A percentile compares a stretch with the other conserved stretches of the same genome.
phyloP scores from a whole-genome alignment of 2,329 filamentous ascomycete species.

The Microsporum ferrugineum region DNA sequence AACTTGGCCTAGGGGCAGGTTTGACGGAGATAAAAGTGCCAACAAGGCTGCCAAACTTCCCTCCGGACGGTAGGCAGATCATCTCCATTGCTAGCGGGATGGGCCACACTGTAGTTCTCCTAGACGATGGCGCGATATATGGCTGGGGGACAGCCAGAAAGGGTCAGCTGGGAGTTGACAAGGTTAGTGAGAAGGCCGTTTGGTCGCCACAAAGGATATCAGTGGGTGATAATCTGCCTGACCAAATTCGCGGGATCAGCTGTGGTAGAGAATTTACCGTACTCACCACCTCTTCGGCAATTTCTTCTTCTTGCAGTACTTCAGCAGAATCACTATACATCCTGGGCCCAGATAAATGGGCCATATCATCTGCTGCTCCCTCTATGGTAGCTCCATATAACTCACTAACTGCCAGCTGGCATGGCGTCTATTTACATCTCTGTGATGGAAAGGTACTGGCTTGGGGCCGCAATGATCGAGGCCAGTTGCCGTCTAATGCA shows the following conservation, averaged over 20 bases:
- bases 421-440: slow-evolving; percentile 61
- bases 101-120: slow-evolving; percentile 62
- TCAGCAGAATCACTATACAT: slow-evolving; percentile 50
- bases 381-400: slow-evolving; percentile 46
- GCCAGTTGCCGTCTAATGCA: slow-evolving; percentile 57
- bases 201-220: slow-evolving; percentile 51
- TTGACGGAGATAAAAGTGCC: slow-evolving; percentile 26
- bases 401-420: slow-evolving; percentile 69
- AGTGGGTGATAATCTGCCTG: not conserved
- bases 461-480: slow-evolving; percentile 80
- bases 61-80: slow-evolving; percentile 48
- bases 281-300: slow-evolving; percentile 38
- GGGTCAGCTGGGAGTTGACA: slow-evolving; percentile 61
- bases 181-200: slow-evolving; percentile 37
- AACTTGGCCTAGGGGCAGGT: slow-evolving; percentile 51
- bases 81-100: slow-evolving; percentile 60
- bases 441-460: slow-evolving; percentile 50
- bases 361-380: slow-evolving; percentile 49
- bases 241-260: slow-evolving; percentile 54
- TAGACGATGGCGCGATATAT: slow-evolving; percentile 65
- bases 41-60: slow-evolving; percentile 50
- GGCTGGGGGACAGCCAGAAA: slow-evolving; percentile 85
- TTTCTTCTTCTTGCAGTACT: slow-evolving; percentile 12
- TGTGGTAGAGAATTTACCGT: slow-evolving; percentile 83
- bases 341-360: slow-evolving; percentile 66